Conservation (phyloP, 2,329 filamentous ascomycete genomes). For the Microdochium paspali region DNA sequence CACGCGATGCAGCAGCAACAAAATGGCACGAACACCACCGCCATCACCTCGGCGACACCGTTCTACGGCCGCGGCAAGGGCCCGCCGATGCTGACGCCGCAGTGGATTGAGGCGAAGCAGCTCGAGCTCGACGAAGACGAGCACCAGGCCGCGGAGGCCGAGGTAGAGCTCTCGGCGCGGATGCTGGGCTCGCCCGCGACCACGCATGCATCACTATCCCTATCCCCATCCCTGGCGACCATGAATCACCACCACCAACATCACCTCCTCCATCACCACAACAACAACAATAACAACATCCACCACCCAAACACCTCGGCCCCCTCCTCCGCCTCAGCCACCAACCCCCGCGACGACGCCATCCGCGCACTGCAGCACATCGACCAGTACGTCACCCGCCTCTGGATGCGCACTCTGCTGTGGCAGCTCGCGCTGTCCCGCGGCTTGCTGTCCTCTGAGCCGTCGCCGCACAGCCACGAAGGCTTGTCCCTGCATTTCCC, state of each 20-base stretch:
- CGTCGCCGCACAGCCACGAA: conserved; percentile 21
- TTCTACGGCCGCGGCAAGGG: neutral
- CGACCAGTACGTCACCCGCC: conserved; percentile 28
- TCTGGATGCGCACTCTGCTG: conserved; percentile 30
- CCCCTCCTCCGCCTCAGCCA: neutral
- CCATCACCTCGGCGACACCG: no score
- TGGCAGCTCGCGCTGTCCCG: conserved; percentile 31
- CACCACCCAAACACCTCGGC: neutral
- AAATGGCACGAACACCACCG: conserved; percentile 5
- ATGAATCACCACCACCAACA: neutral
- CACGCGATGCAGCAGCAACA: conserved; percentile 12
- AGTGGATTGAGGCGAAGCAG: conserved; percentile 31
- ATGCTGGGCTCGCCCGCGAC: conserved; percentile 17
- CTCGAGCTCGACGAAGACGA: conserved; percentile 28
- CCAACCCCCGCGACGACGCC: neutral
- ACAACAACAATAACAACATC: neutral
- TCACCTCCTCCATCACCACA: neutral
- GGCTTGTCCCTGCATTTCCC: conserved; percentile 29
- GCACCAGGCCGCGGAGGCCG: conserved; percentile 16
- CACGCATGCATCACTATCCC: conserved; percentile 9
- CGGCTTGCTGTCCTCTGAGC: conserved; percentile 24
- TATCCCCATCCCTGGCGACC: no score
- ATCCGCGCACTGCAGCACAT: conserved; percentile 22
- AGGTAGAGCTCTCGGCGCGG: conserved; percentile 12
- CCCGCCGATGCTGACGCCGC: conserved; percentile 17